A percentile compares a stretch with the other conserved stretches of the same genome.
These are phyloP conservation scores for Hyphopichia wangnamkhiaoensis DNA, from an alignment of 1,139 yeast species.

Conservation along the genomic window DNA sequence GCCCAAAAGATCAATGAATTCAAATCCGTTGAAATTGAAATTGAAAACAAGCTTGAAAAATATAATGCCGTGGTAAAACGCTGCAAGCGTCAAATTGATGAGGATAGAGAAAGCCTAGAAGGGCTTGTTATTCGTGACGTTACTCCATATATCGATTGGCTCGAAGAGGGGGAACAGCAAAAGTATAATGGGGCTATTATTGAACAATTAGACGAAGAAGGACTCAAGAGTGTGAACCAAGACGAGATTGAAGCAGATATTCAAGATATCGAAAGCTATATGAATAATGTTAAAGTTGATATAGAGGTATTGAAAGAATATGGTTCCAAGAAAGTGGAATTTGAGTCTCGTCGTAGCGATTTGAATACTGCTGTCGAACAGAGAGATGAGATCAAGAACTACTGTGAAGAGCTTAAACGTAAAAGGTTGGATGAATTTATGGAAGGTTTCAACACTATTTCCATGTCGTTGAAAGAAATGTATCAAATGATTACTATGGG, in stretches of 20 bases:
- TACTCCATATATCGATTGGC: slow-evolving; percentile 50
- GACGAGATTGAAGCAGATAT: slow-evolving; percentile 55
- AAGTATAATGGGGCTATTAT: slow-evolving; percentile 39
- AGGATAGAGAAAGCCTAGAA: slow-evolving; percentile 38
- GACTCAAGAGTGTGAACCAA: slow-evolving; percentile 51
- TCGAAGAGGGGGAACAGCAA: slow-evolving; percentile 37
- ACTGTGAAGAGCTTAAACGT: slow-evolving; percentile 70
- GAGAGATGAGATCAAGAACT: slow-evolving; percentile 65
- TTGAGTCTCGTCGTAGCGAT: slow-evolving; percentile 59
- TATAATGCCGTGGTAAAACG: slow-evolving; percentile 45
- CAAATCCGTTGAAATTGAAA: slow-evolving; percentile 69
- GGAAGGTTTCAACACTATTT: slow-evolving; percentile 87
- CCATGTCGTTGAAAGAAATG: slow-evolving; percentile 91
- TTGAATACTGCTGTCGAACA: slow-evolving; percentile 65
- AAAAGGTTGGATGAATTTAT: slow-evolving; percentile 85
- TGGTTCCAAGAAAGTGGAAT: slow-evolving; percentile 66
- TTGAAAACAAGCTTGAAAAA: slow-evolving; percentile 65
- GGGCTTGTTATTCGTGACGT: slow-evolving; percentile 54
- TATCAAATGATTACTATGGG: slow-evolving; percentile 99
- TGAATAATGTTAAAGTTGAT: slow-evolving; percentile 65
- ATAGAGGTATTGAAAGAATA: slow-evolving; percentile 78
- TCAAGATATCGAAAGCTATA: slow-evolving; percentile 53
- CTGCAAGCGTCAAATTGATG: slow-evolving; percentile 37
- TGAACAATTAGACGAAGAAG: slow-evolving; percentile 51
- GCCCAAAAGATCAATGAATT: slow-evolving; percentile 58